Evolutionary conservation across 805 yeast genomes (phyloP), one percentile per base, ranked within the genome.

Genomic region (Candida tallmaniae): DNA sequence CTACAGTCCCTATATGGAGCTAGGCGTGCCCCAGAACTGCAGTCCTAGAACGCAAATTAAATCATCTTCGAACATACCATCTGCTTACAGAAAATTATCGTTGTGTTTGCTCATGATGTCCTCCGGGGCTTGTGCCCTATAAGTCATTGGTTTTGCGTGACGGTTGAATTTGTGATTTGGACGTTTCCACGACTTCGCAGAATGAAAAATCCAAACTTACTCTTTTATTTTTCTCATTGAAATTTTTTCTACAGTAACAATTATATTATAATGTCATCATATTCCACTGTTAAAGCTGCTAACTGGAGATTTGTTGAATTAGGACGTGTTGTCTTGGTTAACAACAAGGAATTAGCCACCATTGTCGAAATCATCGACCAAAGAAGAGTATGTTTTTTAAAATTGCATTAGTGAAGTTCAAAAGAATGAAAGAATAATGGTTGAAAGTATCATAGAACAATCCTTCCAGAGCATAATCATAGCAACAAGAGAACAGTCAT

Each of bases 301-400:
- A 85, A 85, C 90, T 93, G 97, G 97, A 87, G 96, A 85, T 80
- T 79, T 66, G 98, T 93, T 70, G 96, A 90, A 80, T 85, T 89
- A 67, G 98, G 98, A 72, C 96, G 99, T 78, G 85, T 93, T 68
- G 96, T 89, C 70, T 83, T 90, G 65, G 68, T 90, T 67, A 52
- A 64, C 67, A 78, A 79, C 82, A 77, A 82, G 72, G 85, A 87
- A 74, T 80, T 93, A 66, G 99, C 97, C 62, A 76, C 95, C 67
- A 82, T 93, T 62, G 97, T 89, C 64, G 98, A 93, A 80, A 86
- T 93, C 76, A 85, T 93, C 66, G 97, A 93, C 80, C 96, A 93
- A 80, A 89, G 87, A 81, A 85, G 96, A 77, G 97, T 83, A 80
- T 68, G 86, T 80, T 21, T 11, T 11, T 24, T 24, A n/a, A n/a